Base-by-base conservation (phyloP, 352 stramenopile species). In the Phytopythium chamaehyphon region DNA sequence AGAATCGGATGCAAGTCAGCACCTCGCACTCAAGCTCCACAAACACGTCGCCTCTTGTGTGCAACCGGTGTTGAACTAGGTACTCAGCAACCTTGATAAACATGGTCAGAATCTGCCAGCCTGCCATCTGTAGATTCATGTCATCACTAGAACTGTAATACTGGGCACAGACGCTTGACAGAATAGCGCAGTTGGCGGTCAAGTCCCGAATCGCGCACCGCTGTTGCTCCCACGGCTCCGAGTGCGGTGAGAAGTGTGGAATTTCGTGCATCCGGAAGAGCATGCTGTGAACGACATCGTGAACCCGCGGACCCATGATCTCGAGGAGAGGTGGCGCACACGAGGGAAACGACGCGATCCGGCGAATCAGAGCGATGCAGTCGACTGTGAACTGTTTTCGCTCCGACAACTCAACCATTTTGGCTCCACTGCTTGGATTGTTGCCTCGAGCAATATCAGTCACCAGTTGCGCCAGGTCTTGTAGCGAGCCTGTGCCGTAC, bases 321-420 rank as follows among this genome's bases (percentile, higher is more conserved):
- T 84, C 71, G 8, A 88, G 55, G 15, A 88, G 49, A 21, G 74
- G 72, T 39, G 61, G 67, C 0, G 74, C 73, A 24, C 77, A 88
- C 0, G 68, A 64, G 23, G 77, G 72, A 14, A 88, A 63, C n/a
- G 73, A 69, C 3, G 73, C 75, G 48, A 90, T 88, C 22, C 78
- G 78, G 36, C 75, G 73, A 67, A 88, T 75, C 16, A 90, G 55
- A 8, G 78, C 76, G 49, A 90, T 73, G 44, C 78, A 90, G 42
- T 87, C 76, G 42, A 90, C 78, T 16, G 88, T 55, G 50, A 90
- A 88, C 51, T 86, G 71, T 19, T 90, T 87, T 6, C 73, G 56
- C 19, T 90, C 78, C 2, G 78, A 88, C 0, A 90, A 56, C 40
- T 90, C 76, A 11, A 81, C 51, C 56, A 72, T 71, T 14, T 64